Conservation (phyloP, 2,329 filamentous ascomycete genomes). For the Fusarium devonianum region DNA sequence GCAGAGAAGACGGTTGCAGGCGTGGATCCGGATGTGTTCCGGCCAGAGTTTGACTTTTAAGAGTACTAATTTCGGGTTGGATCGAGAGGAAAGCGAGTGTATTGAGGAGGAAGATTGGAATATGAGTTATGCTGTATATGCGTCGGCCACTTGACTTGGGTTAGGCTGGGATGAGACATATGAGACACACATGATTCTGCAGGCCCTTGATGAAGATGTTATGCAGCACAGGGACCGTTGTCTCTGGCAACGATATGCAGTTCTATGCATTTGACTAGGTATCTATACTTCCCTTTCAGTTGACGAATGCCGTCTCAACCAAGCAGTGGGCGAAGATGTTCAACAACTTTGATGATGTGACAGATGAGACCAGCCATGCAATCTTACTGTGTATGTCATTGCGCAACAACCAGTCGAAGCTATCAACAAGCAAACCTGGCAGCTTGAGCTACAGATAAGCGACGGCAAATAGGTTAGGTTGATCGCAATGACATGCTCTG, state of each 20-base stretch:
- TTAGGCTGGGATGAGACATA: constrained; percentile 15
- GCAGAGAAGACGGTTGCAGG: constrained; percentile 86
- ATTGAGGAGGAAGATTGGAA: not conserved
- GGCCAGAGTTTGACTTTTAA: constrained; percentile 87
- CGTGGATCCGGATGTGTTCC: constrained; percentile 89
- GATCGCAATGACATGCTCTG: too few species aligned
- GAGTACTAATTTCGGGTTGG: not conserved
- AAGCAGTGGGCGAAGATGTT: too few species aligned
- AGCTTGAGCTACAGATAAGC: too few species aligned
- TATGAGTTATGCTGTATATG: constrained; percentile 1
- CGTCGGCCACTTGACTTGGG: constrained; percentile 1
- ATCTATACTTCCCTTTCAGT: not conserved
- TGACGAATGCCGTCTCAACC: not conserved
- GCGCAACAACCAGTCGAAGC: too few species aligned
- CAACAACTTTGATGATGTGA: too few species aligned
- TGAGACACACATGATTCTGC: constrained; percentile 15
- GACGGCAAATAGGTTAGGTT: too few species aligned
- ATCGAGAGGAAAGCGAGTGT: constrained; percentile 13
- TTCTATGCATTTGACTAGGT: constrained; percentile 1
- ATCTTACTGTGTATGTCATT: too few species aligned
- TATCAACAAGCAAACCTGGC: too few species aligned
- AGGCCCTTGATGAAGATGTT: constrained; percentile 11
- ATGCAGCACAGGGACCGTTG: constrained; percentile 1
- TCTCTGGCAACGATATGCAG: constrained; percentile 10
- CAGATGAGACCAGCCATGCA: too few species aligned